Evolutionary conservation across 2,329 filamentous ascomycete genomes (phyloP).

Genomic region (Bertia moriformis): DNA sequence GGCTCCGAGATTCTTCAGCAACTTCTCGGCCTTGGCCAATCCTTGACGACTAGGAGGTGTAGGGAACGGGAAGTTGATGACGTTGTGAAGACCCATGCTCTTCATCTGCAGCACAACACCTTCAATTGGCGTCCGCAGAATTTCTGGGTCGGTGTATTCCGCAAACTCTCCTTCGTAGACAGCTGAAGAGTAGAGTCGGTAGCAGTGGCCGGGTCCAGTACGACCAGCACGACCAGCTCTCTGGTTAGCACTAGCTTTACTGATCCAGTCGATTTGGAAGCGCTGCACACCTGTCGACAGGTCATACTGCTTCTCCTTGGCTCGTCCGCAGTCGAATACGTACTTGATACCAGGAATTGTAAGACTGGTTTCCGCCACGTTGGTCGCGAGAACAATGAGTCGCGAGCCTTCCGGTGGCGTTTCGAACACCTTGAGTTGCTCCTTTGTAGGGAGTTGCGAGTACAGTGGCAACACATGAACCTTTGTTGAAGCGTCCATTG

Average conservation of each 20-base stretch:
- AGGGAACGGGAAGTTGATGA: slow-evolving; percentile 91
- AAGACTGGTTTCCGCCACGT: slow-evolving; percentile 91
- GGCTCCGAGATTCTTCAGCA: slow-evolving; percentile 74
- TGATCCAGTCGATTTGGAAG: slow-evolving; percentile 92
- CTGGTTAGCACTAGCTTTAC: slow-evolving; percentile 88
- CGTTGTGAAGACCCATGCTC: slow-evolving; percentile 78
- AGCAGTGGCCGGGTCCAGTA: slow-evolving; percentile 92
- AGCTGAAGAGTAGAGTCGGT: slow-evolving; percentile 83
- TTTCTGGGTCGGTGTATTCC: slow-evolving; percentile 75
- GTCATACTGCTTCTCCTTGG: slow-evolving; percentile 85
- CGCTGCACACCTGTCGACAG: slow-evolving; percentile 81
- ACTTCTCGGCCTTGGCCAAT: slow-evolving; percentile 69
- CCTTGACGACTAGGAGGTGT: slow-evolving; percentile 69
- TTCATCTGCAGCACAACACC: slow-evolving; percentile 87
- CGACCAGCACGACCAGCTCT: slow-evolving; percentile 84
- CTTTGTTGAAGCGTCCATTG: slow-evolving; percentile 40
- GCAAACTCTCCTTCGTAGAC: slow-evolving; percentile 83
- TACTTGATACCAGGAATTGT: slow-evolving; percentile 92
- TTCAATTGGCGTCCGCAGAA: slow-evolving; percentile 82
- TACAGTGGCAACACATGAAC: slow-evolving; percentile 89
- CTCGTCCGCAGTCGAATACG: slow-evolving; percentile 85
- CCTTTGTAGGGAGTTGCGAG: slow-evolving; percentile 76
- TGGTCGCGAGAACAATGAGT: slow-evolving; percentile 81
- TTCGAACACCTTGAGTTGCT: slow-evolving; percentile 85
- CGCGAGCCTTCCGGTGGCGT: slow-evolving; percentile 68